phyloP scores from a whole-genome alignment of 2,329 filamentous ascomycete species.

The Sclerotinia subarctica region DNA sequence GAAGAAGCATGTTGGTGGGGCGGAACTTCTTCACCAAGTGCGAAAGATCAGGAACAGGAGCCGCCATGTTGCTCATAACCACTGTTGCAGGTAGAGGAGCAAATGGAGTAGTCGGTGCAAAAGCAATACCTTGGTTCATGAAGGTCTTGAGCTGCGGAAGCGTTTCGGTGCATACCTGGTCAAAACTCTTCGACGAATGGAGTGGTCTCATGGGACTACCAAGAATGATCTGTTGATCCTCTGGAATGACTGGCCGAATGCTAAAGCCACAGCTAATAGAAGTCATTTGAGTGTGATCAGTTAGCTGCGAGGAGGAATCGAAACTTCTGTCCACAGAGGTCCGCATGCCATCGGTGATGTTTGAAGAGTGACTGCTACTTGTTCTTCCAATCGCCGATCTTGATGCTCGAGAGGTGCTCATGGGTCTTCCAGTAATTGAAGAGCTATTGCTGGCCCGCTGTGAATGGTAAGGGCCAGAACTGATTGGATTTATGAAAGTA shows the following conservation, averaged over 20 bases:
- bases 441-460: too few relatives aligned
- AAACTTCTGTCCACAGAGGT: not conserved
- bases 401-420: not conserved
- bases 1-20: conserved; percentile 18
- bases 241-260: not conserved
- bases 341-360: not conserved
- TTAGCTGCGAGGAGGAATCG: not conserved
- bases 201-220: not conserved
- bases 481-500: not conserved
- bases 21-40: conserved; percentile 9
- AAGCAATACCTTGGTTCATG: not conserved
- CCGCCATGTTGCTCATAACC: not conserved
- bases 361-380: not conserved
- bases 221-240: not conserved
- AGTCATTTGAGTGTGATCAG: not conserved
- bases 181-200: not conserved
- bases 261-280: not conserved
- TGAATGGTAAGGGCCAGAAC: too few relatives aligned
- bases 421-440: not conserved
- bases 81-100: not conserved
- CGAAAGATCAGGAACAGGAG: not conserved
- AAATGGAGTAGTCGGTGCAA: not conserved
- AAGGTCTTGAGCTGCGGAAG: not conserved
- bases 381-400: not conserved
- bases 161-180: not conserved